A percentile compares a stretch with the other conserved stretches of the same genome.
phyloP scores from a whole-genome alignment of 2,329 filamentous ascomycete genomes.

The Chaetomiaceae sp. region DNA sequence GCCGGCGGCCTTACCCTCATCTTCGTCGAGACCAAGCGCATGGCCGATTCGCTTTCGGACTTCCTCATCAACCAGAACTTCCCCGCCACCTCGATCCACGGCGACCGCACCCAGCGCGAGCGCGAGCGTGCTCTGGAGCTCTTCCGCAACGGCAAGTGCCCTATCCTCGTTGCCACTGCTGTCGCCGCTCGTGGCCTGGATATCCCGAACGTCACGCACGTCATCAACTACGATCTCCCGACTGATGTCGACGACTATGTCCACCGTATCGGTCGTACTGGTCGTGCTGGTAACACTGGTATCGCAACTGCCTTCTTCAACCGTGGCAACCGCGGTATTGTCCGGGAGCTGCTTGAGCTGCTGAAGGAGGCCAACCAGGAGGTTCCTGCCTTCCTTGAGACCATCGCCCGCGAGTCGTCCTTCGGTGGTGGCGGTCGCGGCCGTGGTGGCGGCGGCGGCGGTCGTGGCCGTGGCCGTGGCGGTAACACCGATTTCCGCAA shows the following conservation, averaged over 20 bases:
- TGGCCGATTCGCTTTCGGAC: conserved; percentile 96
- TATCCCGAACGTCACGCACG: conserved; percentile 94
- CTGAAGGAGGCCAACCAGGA: conserved; percentile 99
- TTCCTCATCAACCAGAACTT: conserved; percentile 99
- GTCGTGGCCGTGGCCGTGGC: conserved; percentile 65
- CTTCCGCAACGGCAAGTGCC: conserved; percentile 93
- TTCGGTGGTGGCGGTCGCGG: conserved; percentile 67
- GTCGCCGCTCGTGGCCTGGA: conserved; percentile 88
- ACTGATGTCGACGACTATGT: conserved; percentile 99
- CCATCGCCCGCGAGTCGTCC: conserved; percentile 89
- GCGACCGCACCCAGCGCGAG: conserved; percentile 96
- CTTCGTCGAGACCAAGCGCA: conserved; percentile 99
- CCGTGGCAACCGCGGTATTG: conserved; percentile 96
- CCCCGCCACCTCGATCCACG: conserved; percentile 96
- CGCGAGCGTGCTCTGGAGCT: conserved; percentile 96
- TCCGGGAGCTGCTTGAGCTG: conserved; percentile 93
- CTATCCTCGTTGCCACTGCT: conserved; percentile 93
- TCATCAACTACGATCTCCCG: conserved; percentile 99
- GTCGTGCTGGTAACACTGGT: conserved; percentile 98
- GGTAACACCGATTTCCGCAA: conserved; percentile 89
- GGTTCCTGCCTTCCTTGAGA: conserved; percentile 89
- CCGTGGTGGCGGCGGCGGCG: conserved; percentile 59
- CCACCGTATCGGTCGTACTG: conserved; percentile 98
- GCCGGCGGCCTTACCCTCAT: conserved; percentile 86
- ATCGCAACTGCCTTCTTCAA: conserved; percentile 99